A percentile compares a stretch with the other conserved stretches of the same genome.
phyloP scores from a whole-genome alignment of 202 grass and related monocot species.

The Setaria italica region DNA sequence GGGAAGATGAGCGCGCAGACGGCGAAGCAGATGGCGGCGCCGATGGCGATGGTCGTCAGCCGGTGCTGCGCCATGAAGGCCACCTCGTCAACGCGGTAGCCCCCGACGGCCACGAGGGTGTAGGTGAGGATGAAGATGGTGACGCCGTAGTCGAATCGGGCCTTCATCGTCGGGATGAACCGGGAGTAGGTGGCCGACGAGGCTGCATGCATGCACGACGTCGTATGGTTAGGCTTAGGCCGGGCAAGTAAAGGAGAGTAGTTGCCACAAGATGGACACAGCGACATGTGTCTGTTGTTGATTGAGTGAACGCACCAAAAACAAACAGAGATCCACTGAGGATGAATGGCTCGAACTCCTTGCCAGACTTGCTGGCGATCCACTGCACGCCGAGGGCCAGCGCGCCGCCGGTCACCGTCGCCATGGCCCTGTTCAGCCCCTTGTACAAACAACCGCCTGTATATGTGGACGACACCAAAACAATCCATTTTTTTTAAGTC shows the following conservation, averaged over 20 bases:
- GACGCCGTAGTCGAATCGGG: slow-evolving; percentile 76
- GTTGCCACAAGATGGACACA: not conserved
- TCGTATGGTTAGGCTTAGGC: not conserved
- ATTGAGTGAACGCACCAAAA: slow-evolving; percentile 50
- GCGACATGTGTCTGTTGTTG: not conserved
- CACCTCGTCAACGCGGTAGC: slow-evolving; percentile 64
- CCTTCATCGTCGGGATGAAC: slow-evolving; percentile 63
- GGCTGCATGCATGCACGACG: slow-evolving; percentile 37
- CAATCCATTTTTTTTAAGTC: not conserved
- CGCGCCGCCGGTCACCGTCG: slow-evolving; percentile 49
- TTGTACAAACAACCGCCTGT: slow-evolving; percentile 66
- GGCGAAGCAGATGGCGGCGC: slow-evolving; percentile 56
- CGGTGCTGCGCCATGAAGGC: slow-evolving; percentile 52
- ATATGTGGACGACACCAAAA: not conserved
- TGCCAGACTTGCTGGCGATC: slow-evolving; percentile 56
- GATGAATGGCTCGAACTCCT: slow-evolving; percentile 60
- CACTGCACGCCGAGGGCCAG: slow-evolving; percentile 79
- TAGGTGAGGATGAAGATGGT: slow-evolving; percentile 72
- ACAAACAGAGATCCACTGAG: slow-evolving; percentile 62
- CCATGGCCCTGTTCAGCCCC: slow-evolving; percentile 66
- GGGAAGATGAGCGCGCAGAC: slow-evolving; percentile 60
- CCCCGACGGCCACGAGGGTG: slow-evolving; percentile 63
- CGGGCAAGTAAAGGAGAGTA: not conserved
- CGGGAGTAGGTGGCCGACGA: slow-evolving; percentile 62
- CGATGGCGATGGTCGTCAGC: slow-evolving; percentile 57